Evolutionary conservation across 1,284 basidiomycete genomes (phyloP).

Genomic region (Gomphus sp.): DNA sequence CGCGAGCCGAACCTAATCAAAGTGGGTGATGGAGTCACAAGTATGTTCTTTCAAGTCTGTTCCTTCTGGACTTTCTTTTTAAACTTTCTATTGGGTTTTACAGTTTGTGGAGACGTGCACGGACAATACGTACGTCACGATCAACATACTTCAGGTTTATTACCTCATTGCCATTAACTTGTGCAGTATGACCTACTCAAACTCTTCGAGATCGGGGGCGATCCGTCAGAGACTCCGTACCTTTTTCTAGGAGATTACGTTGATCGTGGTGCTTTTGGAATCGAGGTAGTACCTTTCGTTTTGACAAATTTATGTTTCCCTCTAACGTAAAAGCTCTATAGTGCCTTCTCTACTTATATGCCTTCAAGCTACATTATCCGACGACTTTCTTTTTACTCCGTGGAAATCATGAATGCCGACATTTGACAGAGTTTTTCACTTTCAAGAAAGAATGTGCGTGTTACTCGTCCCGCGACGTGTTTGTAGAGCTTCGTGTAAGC

Average conservation of each 20-base stretch:
- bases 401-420: constrained; percentile 96
- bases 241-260: constrained; percentile 98
- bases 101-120: constrained; percentile 96
- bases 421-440: constrained; percentile 95
- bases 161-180: constrained; percentile 6
- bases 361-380: constrained; percentile 92
- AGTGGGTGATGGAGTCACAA: constrained; percentile 88
- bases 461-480: background rate
- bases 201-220: constrained; percentile 93
- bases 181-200: constrained; percentile 95
- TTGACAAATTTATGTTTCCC: background rate
- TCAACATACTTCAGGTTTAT: constrained; percentile 7
- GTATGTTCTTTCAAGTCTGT: constrained; percentile 37
- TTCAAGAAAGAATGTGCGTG: constrained; percentile 87
- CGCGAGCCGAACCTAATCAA: constrained; percentile 84
- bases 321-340: constrained; percentile 20
- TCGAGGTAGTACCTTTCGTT: constrained; percentile 55
- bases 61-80: constrained; percentile 8
- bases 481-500: background rate
- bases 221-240: constrained; percentile 82
- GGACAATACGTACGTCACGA: constrained; percentile 84
- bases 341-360: constrained; percentile 85
- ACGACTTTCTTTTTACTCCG: constrained; percentile 84
- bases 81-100: background rate
- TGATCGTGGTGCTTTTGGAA: constrained; percentile 92